Percentiles rank a stretch among this genome's conserved stretches.
phyloP scores from a whole-genome alignment of 2,329 filamentous ascomycete species.

The Ceratocystis colombiana region DNA sequence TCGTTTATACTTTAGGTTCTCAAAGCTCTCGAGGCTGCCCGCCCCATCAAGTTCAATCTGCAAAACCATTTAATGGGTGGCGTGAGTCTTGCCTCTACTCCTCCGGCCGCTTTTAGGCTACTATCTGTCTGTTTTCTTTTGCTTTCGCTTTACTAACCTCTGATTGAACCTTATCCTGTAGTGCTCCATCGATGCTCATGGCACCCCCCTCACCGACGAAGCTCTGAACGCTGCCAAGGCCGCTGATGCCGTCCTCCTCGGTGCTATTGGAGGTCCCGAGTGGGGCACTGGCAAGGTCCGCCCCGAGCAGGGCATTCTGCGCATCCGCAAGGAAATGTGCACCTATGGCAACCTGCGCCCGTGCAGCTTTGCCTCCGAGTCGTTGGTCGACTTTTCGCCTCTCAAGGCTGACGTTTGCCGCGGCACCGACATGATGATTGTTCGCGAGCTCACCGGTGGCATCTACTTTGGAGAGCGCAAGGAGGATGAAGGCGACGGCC shows the following conservation, averaged over 20 bases:
- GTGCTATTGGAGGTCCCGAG: constrained; percentile 91
- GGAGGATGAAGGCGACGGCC: constrained; percentile 64
- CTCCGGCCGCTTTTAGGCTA: not conserved
- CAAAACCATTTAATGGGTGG: constrained; percentile 84
- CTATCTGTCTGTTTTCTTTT: not conserved
- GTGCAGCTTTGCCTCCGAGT: constrained; percentile 87
- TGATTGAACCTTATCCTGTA: constrained; percentile 32
- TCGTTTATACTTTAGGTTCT: constrained; percentile 49
- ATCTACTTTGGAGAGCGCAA: constrained; percentile 91
- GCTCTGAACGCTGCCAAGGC: constrained; percentile 73
- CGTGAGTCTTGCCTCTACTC: constrained; percentile 46
- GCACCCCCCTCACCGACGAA: constrained; percentile 68
- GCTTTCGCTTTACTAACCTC: not conserved
- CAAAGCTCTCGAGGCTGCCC: constrained; percentile 62
- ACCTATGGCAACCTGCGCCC: constrained; percentile 93
- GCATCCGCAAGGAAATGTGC: constrained; percentile 82
- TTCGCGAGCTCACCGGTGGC: constrained; percentile 83
- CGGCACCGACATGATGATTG: constrained; percentile 83
- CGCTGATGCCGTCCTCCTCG: constrained; percentile 82
- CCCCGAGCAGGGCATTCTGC: constrained; percentile 84
- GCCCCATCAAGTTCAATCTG: constrained; percentile 71
- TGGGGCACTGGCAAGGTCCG: constrained; percentile 84
- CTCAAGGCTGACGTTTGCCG: constrained; percentile 77
- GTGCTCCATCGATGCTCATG: constrained; percentile 80
- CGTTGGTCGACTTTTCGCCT: constrained; percentile 72